phyloP scores from a whole-genome alignment of 176 grass and related monocot species.

The Triticum dicoccoides region DNA sequence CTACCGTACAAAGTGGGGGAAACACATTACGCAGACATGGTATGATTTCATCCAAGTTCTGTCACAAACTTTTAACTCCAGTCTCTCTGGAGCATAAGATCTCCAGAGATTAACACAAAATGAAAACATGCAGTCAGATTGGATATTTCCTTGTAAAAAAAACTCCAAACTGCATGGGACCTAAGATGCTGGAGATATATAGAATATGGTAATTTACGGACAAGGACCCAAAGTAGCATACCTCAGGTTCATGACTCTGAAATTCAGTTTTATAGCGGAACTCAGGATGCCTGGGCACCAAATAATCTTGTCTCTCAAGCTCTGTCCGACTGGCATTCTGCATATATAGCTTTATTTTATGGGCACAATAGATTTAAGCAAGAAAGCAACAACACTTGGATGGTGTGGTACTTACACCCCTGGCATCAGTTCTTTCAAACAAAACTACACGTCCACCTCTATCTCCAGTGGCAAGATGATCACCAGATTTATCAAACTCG shows the following conservation, averaged over 20 bases:
- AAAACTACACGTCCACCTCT: constrained; percentile 75
- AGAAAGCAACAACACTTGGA: constrained; percentile 16
- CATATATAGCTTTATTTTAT: constrained; percentile 21
- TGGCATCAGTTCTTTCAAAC: constrained; percentile 65
- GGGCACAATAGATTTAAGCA: constrained; percentile 14
- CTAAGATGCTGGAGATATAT: neutral
- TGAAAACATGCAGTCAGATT: constrained; percentile 24
- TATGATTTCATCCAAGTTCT: neutral
- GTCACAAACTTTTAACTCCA: constrained; percentile 6
- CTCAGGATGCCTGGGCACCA: constrained; percentile 50
- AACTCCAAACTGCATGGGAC: neutral
- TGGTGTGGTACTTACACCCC: constrained; percentile 48
- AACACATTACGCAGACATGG: neutral
- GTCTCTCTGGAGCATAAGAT: neutral
- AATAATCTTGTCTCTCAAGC: constrained; percentile 79
- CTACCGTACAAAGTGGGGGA: neutral
- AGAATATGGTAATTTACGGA: neutral
- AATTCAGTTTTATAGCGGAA: constrained; percentile 82
- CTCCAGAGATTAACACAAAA: constrained; percentile 17
- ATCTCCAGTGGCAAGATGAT: constrained; percentile 84
- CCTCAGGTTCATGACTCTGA: constrained; percentile 85
- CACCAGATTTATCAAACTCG: constrained; percentile 83
- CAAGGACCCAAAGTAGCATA: constrained; percentile 22
- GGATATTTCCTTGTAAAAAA: constrained; percentile 12
- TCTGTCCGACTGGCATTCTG: constrained; percentile 55